Evolutionary conservation across 768 basidiomycete species (phyloP).

Genomic region (Suillus cothurnatus): DNA sequence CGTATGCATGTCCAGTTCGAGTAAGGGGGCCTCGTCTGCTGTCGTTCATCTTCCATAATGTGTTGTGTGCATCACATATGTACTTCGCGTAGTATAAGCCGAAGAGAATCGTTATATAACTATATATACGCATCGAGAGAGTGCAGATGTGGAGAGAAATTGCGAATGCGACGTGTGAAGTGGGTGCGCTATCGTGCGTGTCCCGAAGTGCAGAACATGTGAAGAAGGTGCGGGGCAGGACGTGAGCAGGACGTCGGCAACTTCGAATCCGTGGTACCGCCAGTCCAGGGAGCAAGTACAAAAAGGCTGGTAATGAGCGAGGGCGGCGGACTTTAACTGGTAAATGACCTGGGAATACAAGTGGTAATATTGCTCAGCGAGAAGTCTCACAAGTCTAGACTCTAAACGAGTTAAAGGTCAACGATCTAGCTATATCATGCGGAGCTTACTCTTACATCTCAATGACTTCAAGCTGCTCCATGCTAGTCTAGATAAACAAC

Average conservation of each 20-base stretch:
- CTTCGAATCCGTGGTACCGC: not conserved
- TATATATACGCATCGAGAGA: not conserved
- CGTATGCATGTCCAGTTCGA: not conserved
- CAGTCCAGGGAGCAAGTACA: not conserved
- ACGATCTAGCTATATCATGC: not conserved
- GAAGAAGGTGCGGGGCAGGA: not conserved
- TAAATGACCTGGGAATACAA: not conserved
- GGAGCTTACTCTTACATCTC: not conserved
- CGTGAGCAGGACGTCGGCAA: not conserved
- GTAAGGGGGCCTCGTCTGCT: not conserved
- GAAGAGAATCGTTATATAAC: not conserved
- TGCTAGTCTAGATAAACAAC: not conserved
- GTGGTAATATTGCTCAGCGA: not conserved
- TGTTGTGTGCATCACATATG: not conserved
- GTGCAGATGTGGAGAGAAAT: not conserved
- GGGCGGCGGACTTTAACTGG: not conserved
- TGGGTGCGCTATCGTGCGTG: not conserved
- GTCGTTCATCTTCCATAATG: not conserved
- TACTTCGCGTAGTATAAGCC: not conserved
- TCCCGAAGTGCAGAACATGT: not conserved
- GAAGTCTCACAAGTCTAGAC: not conserved
- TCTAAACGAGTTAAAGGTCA: not conserved
- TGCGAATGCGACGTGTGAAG: not conserved
- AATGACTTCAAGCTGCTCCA: not conserved
- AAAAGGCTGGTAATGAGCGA: not conserved